Conservation (phyloP, 805 yeast genomes). For the Groenewaldozyma tartarivorans region DNA sequence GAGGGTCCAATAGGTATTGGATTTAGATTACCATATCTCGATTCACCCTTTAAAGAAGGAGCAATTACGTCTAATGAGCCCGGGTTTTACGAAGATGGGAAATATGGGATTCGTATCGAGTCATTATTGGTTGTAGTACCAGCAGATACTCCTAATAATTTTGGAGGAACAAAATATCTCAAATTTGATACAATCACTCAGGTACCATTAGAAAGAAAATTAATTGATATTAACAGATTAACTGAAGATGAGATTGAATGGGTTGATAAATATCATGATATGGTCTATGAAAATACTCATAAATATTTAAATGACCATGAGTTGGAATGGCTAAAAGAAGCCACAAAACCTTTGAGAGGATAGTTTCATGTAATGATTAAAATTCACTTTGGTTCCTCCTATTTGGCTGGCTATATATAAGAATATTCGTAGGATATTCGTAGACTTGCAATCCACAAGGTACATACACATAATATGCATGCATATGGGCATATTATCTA, state of each 20-base stretch:
- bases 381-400: too few species aligned
- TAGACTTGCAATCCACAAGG: too few species aligned
- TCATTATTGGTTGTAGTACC: slow-evolving; percentile 57
- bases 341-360: background rate
- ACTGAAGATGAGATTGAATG: slow-evolving; percentile 52
- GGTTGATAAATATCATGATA: slow-evolving; percentile 58
- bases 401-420: too few species aligned
- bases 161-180: slow-evolving; percentile 48
- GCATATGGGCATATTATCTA: too few species aligned
- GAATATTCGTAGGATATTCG: too few species aligned
- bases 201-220: slow-evolving; percentile 70
- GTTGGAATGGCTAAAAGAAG: slow-evolving; percentile 36
- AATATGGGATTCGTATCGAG: slow-evolving; percentile 84
- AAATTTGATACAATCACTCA: slow-evolving; percentile 77
- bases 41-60: slow-evolving; percentile 51
- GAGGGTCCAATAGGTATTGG: slow-evolving; percentile 89
- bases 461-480: too few species aligned
- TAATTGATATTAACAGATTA: slow-evolving; percentile 56
- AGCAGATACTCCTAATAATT: slow-evolving; percentile 33
- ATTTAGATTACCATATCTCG: slow-evolving; percentile 36
- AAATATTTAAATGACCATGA: slow-evolving; percentile 46
- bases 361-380: too few species aligned
- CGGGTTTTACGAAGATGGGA: slow-evolving; percentile 85
- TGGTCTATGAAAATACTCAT: slow-evolving; percentile 44
- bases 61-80: slow-evolving; percentile 87